These are phyloP conservation scores for Boletus subcaerulescens DNA, from an alignment of 768 basidiomycete species.

Conservation along the genomic window DNA sequence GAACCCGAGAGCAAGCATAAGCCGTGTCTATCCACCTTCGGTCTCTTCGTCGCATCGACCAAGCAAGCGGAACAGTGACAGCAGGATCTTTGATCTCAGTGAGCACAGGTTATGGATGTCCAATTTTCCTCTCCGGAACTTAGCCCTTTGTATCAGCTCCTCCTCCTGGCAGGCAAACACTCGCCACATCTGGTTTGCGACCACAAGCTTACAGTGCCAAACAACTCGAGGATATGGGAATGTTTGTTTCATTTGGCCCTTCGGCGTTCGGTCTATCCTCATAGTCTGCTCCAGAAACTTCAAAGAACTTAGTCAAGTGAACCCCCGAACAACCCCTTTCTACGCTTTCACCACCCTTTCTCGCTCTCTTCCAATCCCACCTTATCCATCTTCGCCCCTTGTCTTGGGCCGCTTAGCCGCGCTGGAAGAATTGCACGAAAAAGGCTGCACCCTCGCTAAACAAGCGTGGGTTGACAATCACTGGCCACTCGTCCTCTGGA, in stretches of 20 bases:
- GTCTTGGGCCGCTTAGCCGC: slow-evolving; percentile 53
- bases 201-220: slow-evolving; percentile 45
- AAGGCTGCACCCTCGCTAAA: slow-evolving; percentile 67
- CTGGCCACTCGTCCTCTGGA: slow-evolving; percentile 91
- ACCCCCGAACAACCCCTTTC: slow-evolving; percentile 51
- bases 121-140: background rate
- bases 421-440: slow-evolving; percentile 48
- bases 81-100: slow-evolving; percentile 43
- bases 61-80: slow-evolving; percentile 6
- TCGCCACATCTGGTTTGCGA: slow-evolving; percentile 47
- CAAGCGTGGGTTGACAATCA: slow-evolving; percentile 89
- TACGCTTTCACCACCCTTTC: slow-evolving; percentile 54
- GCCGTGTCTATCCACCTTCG: slow-evolving; percentile 26
- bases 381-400: slow-evolving; percentile 17
- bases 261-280: background rate
- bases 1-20: background rate
- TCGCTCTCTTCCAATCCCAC: slow-evolving; percentile 24
- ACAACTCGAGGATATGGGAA: slow-evolving; percentile 49
- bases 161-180: slow-evolving; percentile 39
- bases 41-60: slow-evolving; percentile 2
- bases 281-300: slow-evolving; percentile 40
- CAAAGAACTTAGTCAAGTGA: slow-evolving; percentile 51
- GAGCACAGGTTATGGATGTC: slow-evolving; percentile 15
- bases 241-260: slow-evolving; percentile 39
- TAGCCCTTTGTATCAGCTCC: slow-evolving; percentile 23